Evolutionary conservation across 192 early-diverging fungal genomes (phyloP).

Genomic region (Coemansia sp.): DNA sequence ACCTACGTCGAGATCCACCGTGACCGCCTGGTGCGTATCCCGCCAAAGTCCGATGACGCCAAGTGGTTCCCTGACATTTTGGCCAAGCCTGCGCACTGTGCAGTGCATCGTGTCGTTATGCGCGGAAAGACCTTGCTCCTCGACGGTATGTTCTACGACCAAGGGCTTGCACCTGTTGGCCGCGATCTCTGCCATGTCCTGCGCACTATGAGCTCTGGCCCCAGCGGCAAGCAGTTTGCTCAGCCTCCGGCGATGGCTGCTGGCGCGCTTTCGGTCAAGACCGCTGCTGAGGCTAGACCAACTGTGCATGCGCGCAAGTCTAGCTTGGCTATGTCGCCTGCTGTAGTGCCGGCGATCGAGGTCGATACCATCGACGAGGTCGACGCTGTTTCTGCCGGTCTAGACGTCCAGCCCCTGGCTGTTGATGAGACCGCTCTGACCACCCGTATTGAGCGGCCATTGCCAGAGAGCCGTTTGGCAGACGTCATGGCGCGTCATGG

Average conservation of each 20-base stretch:
- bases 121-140: slow-evolving; percentile 84
- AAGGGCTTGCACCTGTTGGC: slow-evolving; percentile 39
- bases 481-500: slow-evolving; percentile 54
- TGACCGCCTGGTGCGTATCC: slow-evolving; percentile 68
- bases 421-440: neutral
- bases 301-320: slow-evolving; percentile 14
- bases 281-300: slow-evolving; percentile 11
- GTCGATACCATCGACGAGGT: slow-evolving; percentile 27
- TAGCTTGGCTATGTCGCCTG: slow-evolving; percentile 5
- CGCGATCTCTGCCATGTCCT: slow-evolving; percentile 58
- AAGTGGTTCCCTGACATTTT: slow-evolving; percentile 58
- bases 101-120: slow-evolving; percentile 89
- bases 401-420: neutral
- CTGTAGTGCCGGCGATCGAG: slow-evolving; percentile 9
- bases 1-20: slow-evolving; percentile 95
- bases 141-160: slow-evolving; percentile 70
- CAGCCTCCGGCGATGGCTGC: slow-evolving; percentile 15
- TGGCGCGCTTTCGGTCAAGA: slow-evolving; percentile 22
- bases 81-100: slow-evolving; percentile 67
- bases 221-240: slow-evolving; percentile 48
- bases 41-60: slow-evolving; percentile 37
- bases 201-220: slow-evolving; percentile 52
- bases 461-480: slow-evolving; percentile 27
- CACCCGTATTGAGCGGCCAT: slow-evolving; percentile 25
- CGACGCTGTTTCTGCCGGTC: slow-evolving; percentile 12